Evolutionary conservation across 176 grass and related monocot genomes (phyloP).

Genomic region (Musa troglodytarum): DNA sequence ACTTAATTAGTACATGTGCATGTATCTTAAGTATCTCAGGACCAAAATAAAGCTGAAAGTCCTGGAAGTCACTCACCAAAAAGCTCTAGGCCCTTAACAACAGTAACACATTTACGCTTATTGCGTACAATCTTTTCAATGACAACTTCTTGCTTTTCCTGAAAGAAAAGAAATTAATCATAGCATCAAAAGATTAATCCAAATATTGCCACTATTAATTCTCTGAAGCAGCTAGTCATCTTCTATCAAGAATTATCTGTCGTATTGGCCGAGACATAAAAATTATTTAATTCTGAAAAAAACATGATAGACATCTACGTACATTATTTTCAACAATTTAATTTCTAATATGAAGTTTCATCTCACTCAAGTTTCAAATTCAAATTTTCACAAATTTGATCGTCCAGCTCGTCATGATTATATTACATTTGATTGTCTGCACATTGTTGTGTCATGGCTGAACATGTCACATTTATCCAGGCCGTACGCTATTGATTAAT

Average conservation of each 20-base stretch:
- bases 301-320: background rate
- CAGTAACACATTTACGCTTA: conserved; percentile 98
- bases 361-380: background rate
- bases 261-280: background rate
- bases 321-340: background rate
- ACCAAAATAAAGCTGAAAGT: background rate
- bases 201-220: background rate
- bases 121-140: conserved; percentile 99
- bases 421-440: background rate
- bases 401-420: background rate
- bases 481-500: background rate
- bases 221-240: background rate
- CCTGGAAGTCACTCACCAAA: conserved; percentile 52
- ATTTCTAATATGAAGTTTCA: background rate
- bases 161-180: conserved; percentile 9
- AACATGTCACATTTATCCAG: background rate
- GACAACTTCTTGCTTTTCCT: conserved; percentile 93
- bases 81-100: conserved; percentile 93
- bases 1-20: background rate
- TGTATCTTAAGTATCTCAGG: background rate
- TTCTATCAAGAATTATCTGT: background rate
- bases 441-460: background rate
- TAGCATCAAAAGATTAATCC: background rate
- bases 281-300: background rate
- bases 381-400: background rate